phyloP scores from a whole-genome alignment of 441 rosid species.

The Croton laevigatus region DNA sequence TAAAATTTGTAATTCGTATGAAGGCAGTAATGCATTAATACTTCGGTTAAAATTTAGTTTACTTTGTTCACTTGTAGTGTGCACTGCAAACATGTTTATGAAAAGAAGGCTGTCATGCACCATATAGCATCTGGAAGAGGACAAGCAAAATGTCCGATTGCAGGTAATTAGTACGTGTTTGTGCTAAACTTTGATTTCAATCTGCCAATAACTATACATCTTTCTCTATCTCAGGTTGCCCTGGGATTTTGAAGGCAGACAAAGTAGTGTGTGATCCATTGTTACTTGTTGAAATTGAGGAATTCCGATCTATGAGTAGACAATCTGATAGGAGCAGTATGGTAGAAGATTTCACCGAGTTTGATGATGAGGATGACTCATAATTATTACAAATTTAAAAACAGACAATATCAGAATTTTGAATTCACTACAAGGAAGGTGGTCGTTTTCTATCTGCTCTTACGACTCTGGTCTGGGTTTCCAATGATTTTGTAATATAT shows the following conservation, averaged over 20 bases:
- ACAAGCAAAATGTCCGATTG: slow-evolving; percentile 54
- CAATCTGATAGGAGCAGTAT: slow-evolving; percentile 38
- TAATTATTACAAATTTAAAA: neutral
- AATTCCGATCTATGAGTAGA: slow-evolving; percentile 50
- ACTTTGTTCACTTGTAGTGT: slow-evolving; percentile 28
- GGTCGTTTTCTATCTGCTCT: neutral
- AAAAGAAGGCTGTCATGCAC: slow-evolving; percentile 48
- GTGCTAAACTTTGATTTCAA: neutral
- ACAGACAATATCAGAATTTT: slow-evolving; percentile 8
- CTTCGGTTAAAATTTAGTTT: neutral
- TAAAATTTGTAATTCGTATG: neutral
- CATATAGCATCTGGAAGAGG: slow-evolving; percentile 39
- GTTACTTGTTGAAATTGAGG: slow-evolving; percentile 68
- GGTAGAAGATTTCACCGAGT: slow-evolving; percentile 76
- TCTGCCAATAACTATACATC: slow-evolving; percentile 10
- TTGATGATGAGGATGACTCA: slow-evolving; percentile 31
- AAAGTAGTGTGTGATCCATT: slow-evolving; percentile 62
- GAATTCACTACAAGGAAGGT: neutral
- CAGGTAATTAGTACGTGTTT: slow-evolving; percentile 46
- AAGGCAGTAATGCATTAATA: neutral
- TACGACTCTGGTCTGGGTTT: neutral
- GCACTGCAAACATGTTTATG: slow-evolving; percentile 89
- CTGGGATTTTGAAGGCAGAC: slow-evolving; percentile 42
- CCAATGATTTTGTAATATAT: neutral
- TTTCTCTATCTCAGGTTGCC: slow-evolving; percentile 51